phyloP scores from a whole-genome alignment of 257 asterid genomes.

The Nicotiana sylvestris region DNA sequence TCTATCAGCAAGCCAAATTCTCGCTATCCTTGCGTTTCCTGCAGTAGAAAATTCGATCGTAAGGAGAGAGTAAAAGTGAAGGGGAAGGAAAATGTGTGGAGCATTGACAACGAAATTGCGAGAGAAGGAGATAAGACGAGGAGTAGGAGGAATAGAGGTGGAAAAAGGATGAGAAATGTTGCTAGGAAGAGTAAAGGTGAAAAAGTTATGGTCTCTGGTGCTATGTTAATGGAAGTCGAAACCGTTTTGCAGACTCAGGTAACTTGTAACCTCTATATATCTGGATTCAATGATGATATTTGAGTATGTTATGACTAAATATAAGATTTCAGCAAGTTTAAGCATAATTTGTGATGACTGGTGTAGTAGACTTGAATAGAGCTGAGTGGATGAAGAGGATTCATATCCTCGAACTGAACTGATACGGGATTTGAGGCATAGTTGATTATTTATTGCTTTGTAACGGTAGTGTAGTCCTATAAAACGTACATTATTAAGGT shows the following conservation, averaged over 20 bases:
- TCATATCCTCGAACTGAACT: background rate
- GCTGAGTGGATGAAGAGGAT: background rate
- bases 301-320: background rate
- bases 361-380: background rate
- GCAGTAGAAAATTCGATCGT: constrained; percentile 33
- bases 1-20: constrained; percentile 27
- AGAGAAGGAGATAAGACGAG: constrained; percentile 37
- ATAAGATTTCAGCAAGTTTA: background rate
- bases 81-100: constrained; percentile 95
- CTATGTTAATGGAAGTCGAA: constrained; percentile 83
- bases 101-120: constrained; percentile 70
- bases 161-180: constrained; percentile 41
- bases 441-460: background rate
- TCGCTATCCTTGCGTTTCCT: constrained; percentile 38
- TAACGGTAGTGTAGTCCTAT: background rate
- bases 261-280: constrained; percentile 28
- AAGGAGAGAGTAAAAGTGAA: constrained; percentile 34
- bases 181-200: constrained; percentile 35
- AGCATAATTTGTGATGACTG: background rate
- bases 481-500: background rate
- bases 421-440: background rate
- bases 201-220: constrained; percentile 68
- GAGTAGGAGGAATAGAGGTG: constrained; percentile 38
- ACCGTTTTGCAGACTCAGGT: constrained; percentile 91
- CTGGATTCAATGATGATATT: background rate